A percentile compares a stretch with the other conserved stretches of the same genome.
Conservation (phyloP, 176 grass and related monocot species). For the Pontederia crassipes region DNA sequence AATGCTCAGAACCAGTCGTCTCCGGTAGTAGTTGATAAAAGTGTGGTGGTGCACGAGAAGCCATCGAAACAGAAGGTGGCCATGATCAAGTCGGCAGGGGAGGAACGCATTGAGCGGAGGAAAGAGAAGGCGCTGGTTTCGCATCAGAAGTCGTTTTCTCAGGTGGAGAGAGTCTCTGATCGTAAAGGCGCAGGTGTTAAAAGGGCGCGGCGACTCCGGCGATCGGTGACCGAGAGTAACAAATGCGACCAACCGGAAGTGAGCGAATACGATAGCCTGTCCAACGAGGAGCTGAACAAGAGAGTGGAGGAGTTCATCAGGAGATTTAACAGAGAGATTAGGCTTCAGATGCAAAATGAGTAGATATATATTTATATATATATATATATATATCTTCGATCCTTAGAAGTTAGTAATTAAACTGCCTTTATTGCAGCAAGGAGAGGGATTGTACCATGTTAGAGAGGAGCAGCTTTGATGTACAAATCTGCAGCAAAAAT, state of each 20-base stretch:
- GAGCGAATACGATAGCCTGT: constrained; percentile 2
- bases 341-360: constrained; percentile 4
- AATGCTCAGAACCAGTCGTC: too few relatives aligned
- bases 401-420: too few relatives aligned
- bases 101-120: not conserved
- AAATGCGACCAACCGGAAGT: not conserved
- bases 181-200: not conserved
- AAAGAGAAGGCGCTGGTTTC: not conserved
- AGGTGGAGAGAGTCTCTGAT: not conserved
- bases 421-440: too few relatives aligned
- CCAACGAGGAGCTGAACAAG: constrained; percentile 18
- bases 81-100: not conserved
- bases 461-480: too few relatives aligned
- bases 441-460: too few relatives aligned
- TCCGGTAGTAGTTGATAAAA: too few relatives aligned
- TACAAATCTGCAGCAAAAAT: too few relatives aligned
- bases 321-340: constrained; percentile 18
- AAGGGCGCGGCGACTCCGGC: not conserved
- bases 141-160: not conserved
- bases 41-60: too few relatives aligned
- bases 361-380: not conserved
- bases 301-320: constrained; percentile 26
- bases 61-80: too few relatives aligned
- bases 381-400: not conserved
- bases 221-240: not conserved